Evolutionary conservation across 306 rosid species (phyloP), one percentile per base, ranked within the genome.

Genomic region (Quercus dentata): DNA sequence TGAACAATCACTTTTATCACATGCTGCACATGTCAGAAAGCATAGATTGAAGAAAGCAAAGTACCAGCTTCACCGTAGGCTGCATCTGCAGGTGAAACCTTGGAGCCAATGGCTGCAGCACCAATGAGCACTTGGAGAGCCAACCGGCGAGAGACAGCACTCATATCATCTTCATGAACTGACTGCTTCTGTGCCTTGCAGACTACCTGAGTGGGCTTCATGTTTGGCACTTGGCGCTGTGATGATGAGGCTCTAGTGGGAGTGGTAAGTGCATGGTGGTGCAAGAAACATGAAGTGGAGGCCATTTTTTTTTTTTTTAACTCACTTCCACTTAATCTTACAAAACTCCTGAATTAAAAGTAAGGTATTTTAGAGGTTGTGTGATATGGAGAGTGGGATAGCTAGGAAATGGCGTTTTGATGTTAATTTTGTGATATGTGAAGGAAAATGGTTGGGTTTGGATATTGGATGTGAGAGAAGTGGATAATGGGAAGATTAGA

Each of bases 11-110:
- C 46, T 41, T 41, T 8, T 41, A 41, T 41, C 8, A 41, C 46
- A 8, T 41, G 46, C 46, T 7, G 3, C 12, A 8, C 46, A 2
- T 41, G 3, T 10, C 35, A 13, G 69, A 62, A 19, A 33, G 20
- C 23, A 30, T 21, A 35, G 27, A 67, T 19, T 19, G 20, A 33
- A n/a, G 49, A 67, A 35, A 67, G 72, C 9, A 38, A 69, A 30
- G 1, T 88, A 94, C 98, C 97, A 44, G 98, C 90, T 88, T 94
- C 97, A 3, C 98, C 98, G 64, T 88, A 94, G 35, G 98, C 98
- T 1, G 98, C 98, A 82, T 92, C 97, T 28, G 98, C 95, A 56
- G 98, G 97, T 30, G 95, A 85, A 10, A 90, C 97, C 89, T 87
- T 94, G 41, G 97, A 85, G 88, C 87, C 93, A 73, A 92, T 79